Evolutionary conservation across 352 stramenopile genomes (phyloP), one percentile per base, ranked within the genome.

Genomic region (Phytopythium cucurbitacearum): DNA sequence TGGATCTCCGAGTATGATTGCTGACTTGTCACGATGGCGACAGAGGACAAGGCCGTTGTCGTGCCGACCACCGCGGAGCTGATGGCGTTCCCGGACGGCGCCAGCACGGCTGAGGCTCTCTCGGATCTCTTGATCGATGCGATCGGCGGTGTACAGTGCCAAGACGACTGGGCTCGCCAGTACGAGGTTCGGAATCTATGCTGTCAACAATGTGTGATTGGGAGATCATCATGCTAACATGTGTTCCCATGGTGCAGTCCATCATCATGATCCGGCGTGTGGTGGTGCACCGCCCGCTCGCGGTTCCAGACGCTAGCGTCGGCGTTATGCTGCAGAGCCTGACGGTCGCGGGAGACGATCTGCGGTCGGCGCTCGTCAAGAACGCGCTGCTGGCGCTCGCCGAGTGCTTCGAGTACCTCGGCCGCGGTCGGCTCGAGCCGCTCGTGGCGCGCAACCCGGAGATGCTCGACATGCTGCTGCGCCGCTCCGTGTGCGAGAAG

Each of bases 401-500:
- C 7, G 81, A 91, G 64, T 85, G 73, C 56, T 89, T 85, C 46
- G 56, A 79, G 51, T 69, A 58, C 15, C 60, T 89, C 0, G 51
- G 58, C 37, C 53, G 57, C 7, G 56, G 53, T 3, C 46, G 57
- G 0, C 11, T 69, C 5, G 52, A 62, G 33, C 33, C 50, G 28
- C 53, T 75, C 53, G 38, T 81, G 4, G 5, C 34, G 28, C 36
- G 62, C 5, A 58, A 62, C 15, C 48, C 59, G 0, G 62, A 60
- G n/a, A 40, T 87, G 0, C 40, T 89, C 6, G 76, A 89, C 43
- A 63, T 78, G 1, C 43, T 91, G 33, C 57, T 91, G 15, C 80
- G 77, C 15, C 76, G 76, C n/a, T 71, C 74, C 0, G 64, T 75
- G 0, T 91, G 81, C 56, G 81, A 91, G 53, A 91, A 91, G 56